Evolutionary conservation across 1,139 yeast species (phyloP), one percentile per base, ranked within the genome.

Genomic region (Pichia sp.): DNA sequence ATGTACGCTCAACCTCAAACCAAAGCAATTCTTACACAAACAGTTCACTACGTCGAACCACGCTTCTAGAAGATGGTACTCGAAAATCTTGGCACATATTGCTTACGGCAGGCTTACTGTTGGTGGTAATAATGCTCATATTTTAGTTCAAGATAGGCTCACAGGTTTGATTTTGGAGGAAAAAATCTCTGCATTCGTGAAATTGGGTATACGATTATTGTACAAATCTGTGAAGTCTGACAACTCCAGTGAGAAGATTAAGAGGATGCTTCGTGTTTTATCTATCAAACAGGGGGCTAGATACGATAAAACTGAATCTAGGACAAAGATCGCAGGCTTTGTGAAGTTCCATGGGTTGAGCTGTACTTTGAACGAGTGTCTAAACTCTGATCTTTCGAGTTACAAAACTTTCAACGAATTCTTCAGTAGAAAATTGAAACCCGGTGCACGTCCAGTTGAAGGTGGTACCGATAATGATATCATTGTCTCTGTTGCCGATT

Each of bases 121-220:
- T 22, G 98, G 98, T 1, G 81, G 87, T 26, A 85, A 88, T 53
- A 85, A 93, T 32, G 98, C 97, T 12, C 88, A 88, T 53, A 91
- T 91, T 28, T 64, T 91, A 36, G 97, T 91, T 3, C 97, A 91
- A 56, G 96, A 91, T 58, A 67, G 98, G 46, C 67, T 72, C 27
- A 82, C 96, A 0, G 98, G 98, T 0, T 72, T 83, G 34, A 75
- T 91, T 14, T 63, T 83, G 54, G 97, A 91, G 55, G 98, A 91
- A 52, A 86, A 87, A 50, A 91, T 91, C 84, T 81, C 91, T 37
- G 76, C 84, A 2, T 85, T 85, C 51, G 94, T 91, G 7, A 67
- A 96, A 38, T 57, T 91, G 24, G 98, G 97, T 0, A 88, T 91
- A 36, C 62, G 96, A 29, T 60, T 88, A 30, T 63, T 88, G 9